Evolutionary conservation across 1,284 basidiomycete species (phyloP), one percentile per base, ranked within the genome.

Genomic region (Malassezia sp.): DNA sequence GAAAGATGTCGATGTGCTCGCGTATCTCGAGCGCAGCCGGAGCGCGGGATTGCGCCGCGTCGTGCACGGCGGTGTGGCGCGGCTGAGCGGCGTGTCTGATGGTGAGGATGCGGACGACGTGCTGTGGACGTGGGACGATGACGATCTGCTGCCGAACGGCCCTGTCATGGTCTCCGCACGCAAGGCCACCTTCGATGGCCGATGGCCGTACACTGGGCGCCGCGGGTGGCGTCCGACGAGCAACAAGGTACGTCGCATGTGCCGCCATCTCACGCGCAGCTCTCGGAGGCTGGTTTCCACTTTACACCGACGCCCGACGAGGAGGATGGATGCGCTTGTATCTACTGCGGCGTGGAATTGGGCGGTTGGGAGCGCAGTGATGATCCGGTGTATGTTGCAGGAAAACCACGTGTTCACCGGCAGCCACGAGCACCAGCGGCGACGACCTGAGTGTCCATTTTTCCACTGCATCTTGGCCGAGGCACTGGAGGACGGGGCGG

Each of bases 191-290:
- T 70, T 70, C 24, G 67, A 52, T 9, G 38, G 48, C 2, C 52
- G 52, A 24, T 70, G 68, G 68, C 62, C 60, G 2, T 61, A 67
- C 18, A 67, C 69, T 28, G 55, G 59, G 12, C 67, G 64, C 39
- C 63, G 64, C 38, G 69, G 64, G 6, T 71, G 67, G 67, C 62
- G 64, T 11, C 63, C 63, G 2, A 70, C 66, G 3, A 66, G 64
- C 47, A 64, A 62, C 34, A 67, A 65, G 46, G n/a, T n/a, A n/a
- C n/a, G n/a, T n/a, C n/a, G 52, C 49, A 28, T 30, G 46, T 34
- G 30, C 5, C 12, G 2, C 38, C 32, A 21, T n/a, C 18, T 14
- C n/a, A n/a, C n/a, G n/a, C n/a, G 17, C 38, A 60, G 54, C 58
- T 70, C 15, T 58, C 67, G n/a, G 57, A 62, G 20, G 69, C 67